Evolutionary conservation across 345 rosid genomes (phyloP).

Genomic region (Ailanthus altissimus): DNA sequence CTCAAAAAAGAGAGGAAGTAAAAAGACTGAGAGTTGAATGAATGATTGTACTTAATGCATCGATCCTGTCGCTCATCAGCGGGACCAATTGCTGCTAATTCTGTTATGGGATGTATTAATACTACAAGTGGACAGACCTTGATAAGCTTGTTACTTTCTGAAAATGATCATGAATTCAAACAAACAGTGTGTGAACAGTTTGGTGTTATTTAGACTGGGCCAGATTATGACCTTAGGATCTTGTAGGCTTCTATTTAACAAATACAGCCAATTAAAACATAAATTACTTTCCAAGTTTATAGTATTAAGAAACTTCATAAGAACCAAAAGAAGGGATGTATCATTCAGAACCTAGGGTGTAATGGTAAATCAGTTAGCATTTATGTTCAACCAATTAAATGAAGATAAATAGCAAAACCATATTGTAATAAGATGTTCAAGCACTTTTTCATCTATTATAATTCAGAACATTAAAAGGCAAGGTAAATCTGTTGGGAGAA

Average conservation of each 20-base stretch:
- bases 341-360: background rate
- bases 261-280: background rate
- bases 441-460: background rate
- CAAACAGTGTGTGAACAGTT: background rate
- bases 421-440: background rate
- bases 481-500: background rate
- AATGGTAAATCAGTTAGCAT: background rate
- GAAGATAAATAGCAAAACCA: background rate
- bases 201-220: background rate
- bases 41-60: background rate
- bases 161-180: background rate
- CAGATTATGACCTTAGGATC: background rate
- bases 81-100: conserved; percentile 2
- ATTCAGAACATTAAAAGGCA: background rate
- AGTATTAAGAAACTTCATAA: no score
- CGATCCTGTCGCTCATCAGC: background rate
- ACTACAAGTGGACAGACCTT: background rate
- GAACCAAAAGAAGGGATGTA: background rate
- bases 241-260: background rate
- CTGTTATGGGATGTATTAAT: background rate
- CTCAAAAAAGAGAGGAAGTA: background rate
- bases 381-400: background rate
- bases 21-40: background rate
- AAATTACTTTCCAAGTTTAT: background rate
- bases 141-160: background rate